A percentile compares a stretch with the other conserved stretches of the same genome.
phyloP scores from a whole-genome alignment of 108 stramenopile species.

The Aurantiochytrium sp. region DNA sequence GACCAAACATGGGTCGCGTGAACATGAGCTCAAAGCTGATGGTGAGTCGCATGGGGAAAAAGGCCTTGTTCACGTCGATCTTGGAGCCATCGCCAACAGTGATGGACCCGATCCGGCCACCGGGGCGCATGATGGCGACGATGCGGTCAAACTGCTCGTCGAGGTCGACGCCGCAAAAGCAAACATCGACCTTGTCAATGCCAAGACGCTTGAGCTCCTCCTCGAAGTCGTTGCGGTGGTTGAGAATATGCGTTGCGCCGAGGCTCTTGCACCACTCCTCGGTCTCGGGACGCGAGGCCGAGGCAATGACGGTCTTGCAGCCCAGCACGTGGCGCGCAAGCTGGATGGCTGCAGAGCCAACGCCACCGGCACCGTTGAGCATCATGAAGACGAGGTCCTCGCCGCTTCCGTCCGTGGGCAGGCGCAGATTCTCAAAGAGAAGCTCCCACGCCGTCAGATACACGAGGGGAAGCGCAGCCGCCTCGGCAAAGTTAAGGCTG shows the following conservation, averaged over 20 bases:
- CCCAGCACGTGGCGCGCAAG: background rate
- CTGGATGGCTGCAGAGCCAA: slow-evolving; percentile 6
- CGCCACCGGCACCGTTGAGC: slow-evolving; percentile 7
- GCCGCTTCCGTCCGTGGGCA: background rate
- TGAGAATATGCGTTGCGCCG: background rate
- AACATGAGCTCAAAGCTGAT: background rate
- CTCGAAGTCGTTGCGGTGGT: background rate
- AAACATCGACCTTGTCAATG: background rate
- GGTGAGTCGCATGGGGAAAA: background rate
- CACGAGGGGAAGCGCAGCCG: background rate
- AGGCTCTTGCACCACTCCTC: background rate
- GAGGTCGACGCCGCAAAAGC: background rate
- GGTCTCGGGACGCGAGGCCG: slow-evolving; percentile 18
- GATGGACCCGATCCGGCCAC: background rate
- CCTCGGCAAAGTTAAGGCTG: background rate
- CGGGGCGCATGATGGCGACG: background rate
- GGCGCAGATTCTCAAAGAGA: background rate
- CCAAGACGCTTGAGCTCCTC: background rate
- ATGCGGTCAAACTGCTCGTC: background rate
- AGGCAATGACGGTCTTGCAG: background rate
- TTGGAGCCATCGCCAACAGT: background rate
- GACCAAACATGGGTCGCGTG: background rate
- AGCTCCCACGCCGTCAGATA: background rate
- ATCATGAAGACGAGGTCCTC: background rate
- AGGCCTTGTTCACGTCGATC: background rate